phyloP scores from a whole-genome alignment of 2,329 filamentous ascomycete species.

The Sporothrix variecibatus region DNA sequence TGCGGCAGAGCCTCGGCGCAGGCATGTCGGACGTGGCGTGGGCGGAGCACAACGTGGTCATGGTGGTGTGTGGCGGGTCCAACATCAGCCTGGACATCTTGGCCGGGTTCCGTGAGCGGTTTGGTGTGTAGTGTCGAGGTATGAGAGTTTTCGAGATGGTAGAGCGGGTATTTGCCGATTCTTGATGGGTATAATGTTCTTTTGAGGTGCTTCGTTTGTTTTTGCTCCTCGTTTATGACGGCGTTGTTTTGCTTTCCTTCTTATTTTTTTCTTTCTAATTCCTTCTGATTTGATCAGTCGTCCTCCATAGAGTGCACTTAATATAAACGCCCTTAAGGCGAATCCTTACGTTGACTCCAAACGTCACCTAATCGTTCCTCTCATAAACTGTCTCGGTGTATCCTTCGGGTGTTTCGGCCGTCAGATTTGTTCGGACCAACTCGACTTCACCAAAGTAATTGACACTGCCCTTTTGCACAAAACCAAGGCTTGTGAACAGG shows the following conservation, averaged over 20 bases:
- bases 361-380: background rate
- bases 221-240: background rate
- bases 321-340: background rate
- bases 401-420: constrained; percentile 15
- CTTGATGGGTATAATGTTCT: background rate
- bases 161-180: background rate
- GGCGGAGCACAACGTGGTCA: constrained; percentile 70
- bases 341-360: background rate
- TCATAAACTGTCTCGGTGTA: constrained; percentile 28
- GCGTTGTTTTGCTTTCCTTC: background rate
- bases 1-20: constrained; percentile 62
- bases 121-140: constrained; percentile 36
- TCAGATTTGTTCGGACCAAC: constrained; percentile 43
- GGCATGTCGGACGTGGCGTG: constrained; percentile 58
- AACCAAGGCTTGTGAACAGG: constrained; percentile 56
- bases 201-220: background rate
- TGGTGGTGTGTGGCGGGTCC: constrained; percentile 81
- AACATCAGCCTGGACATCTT: constrained; percentile 65
- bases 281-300: background rate
- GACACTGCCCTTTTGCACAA: constrained; percentile 51
- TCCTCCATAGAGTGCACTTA: background rate
- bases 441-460: constrained; percentile 65
- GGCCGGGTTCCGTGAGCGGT: constrained; percentile 56
- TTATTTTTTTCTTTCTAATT: background rate
- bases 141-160: no score